phyloP scores from a whole-genome alignment of 2,329 filamentous ascomycete species.

The Xylariaceae sp. region DNA sequence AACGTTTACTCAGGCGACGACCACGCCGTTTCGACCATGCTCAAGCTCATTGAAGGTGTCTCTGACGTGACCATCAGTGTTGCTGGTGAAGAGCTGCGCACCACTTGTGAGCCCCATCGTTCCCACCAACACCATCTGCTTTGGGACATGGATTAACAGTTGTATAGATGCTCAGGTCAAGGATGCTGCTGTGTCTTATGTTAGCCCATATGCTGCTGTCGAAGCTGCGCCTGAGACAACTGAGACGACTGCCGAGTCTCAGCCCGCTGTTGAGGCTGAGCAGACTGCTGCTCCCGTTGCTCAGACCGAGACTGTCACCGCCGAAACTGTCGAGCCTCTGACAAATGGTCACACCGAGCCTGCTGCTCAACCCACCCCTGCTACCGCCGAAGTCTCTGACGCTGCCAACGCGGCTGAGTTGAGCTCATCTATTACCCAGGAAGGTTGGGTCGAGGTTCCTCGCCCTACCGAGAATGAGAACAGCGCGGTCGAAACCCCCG shows the following conservation, averaged over 20 bases:
- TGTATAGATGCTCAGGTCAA: slow-evolving; percentile 54
- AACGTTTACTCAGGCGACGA: slow-evolving; percentile 76
- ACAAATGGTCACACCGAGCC: slow-evolving; percentile 43
- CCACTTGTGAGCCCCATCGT: slow-evolving; percentile 59
- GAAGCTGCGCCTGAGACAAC: slow-evolving; percentile 30
- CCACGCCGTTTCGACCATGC: slow-evolving; percentile 65
- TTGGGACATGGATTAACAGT: slow-evolving; percentile 22
- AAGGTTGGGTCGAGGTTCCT: slow-evolving; percentile 72
- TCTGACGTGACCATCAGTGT: slow-evolving; percentile 63
- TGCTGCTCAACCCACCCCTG: slow-evolving; percentile 34
- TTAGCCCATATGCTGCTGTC: slow-evolving; percentile 29
- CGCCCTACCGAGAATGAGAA: slow-evolving; percentile 69
- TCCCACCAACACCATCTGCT: background rate
- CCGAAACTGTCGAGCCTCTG: slow-evolving; percentile 36
- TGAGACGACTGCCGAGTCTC: slow-evolving; percentile 33
- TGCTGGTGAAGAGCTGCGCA: slow-evolving; percentile 57
- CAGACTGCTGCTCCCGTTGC: slow-evolving; percentile 62
- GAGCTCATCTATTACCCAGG: slow-evolving; percentile 45
- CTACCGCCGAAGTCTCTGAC: slow-evolving; percentile 49
- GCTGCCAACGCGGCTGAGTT: slow-evolving; percentile 55
- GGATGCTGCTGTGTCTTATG: slow-evolving; percentile 49
- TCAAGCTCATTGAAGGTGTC: slow-evolving; percentile 70
- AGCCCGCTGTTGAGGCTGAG: slow-evolving; percentile 46
- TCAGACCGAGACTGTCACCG: slow-evolving; percentile 60
- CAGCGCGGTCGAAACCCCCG: slow-evolving; percentile 56